These are phyloP conservation scores for Monosporascus sp. DNA, from an alignment of 2,329 filamentous ascomycete species.

Conservation along the genomic window DNA sequence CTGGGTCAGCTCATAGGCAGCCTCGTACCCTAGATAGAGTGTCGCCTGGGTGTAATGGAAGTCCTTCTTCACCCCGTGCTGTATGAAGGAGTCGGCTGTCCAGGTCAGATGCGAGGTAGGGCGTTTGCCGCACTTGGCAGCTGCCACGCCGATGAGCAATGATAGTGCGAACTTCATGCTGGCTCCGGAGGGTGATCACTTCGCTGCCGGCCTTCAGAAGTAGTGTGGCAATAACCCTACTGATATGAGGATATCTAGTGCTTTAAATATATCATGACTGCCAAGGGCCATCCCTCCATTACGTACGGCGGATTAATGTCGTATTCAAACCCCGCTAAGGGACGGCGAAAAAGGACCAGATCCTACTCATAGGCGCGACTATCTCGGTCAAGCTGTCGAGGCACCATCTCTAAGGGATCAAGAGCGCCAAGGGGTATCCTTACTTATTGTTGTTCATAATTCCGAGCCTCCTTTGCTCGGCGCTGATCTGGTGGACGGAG, in stretches of 20 bases:
- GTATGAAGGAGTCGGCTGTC: slow-evolving; percentile 41
- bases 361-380: background rate
- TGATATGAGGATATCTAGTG: background rate
- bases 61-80: slow-evolving; percentile 28
- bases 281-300: background rate
- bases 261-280: background rate
- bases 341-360: background rate
- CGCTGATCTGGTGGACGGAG: background rate
- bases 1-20: slow-evolving; percentile 34
- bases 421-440: background rate
- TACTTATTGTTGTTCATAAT: background rate
- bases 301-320: background rate
- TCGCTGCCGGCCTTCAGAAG: background rate
- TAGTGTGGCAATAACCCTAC: background rate
- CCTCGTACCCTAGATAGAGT: slow-evolving; percentile 39
- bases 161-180: background rate
- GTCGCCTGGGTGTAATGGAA: slow-evolving; percentile 38
- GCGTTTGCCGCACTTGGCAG: background rate
- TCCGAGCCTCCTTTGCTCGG: background rate
- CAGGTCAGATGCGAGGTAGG: slow-evolving; percentile 17
- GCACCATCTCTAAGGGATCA: background rate
- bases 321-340: background rate
- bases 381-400: background rate
- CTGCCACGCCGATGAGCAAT: background rate
- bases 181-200: too few species aligned